phyloP scores from a whole-genome alignment of 495 filamentous ascomycete species.

The Trichoderma virens region DNA sequence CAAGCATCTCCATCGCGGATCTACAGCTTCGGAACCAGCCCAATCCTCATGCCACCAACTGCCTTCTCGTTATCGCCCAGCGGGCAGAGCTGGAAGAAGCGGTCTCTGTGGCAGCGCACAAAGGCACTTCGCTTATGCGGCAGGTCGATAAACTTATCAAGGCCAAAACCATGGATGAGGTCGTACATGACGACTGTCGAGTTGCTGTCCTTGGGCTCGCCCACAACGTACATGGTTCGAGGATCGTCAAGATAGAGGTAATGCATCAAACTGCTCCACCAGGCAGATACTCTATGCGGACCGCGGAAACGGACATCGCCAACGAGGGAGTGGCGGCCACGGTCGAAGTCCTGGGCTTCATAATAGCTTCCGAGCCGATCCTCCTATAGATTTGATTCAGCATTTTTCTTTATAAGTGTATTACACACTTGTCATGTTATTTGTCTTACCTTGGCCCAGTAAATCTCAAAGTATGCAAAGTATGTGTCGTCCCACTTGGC shows the following conservation, averaged over 20 bases:
- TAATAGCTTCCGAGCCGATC: slow-evolving; percentile 61
- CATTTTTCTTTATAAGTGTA: neutral
- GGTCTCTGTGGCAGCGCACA: slow-evolving; percentile 51
- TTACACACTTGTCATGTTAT: neutral
- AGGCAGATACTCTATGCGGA: slow-evolving; percentile 57
- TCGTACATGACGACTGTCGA: slow-evolving; percentile 57
- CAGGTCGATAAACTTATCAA: slow-evolving; percentile 59
- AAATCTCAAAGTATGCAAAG: slow-evolving; percentile 65
- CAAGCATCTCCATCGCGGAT: neutral
- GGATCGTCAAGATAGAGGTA: slow-evolving; percentile 65
- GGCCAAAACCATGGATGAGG: slow-evolving; percentile 53
- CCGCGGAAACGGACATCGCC: slow-evolving; percentile 57
- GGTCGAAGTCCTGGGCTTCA: slow-evolving; percentile 53
- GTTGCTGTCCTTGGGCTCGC: slow-evolving; percentile 57
- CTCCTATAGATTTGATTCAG: slow-evolving; percentile 37
- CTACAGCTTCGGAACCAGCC: slow-evolving; percentile 39
- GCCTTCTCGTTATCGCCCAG: slow-evolving; percentile 43
- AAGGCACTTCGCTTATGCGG: slow-evolving; percentile 60
- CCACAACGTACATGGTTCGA: slow-evolving; percentile 53
- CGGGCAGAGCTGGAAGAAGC: slow-evolving; percentile 61
- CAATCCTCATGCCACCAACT: slow-evolving; percentile 37
- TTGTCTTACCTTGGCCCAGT: slow-evolving; percentile 56
- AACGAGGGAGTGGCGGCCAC: slow-evolving; percentile 61
- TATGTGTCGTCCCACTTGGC: slow-evolving; percentile 51
- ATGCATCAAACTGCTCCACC: slow-evolving; percentile 63